Conservation (phyloP, 805 yeast genomes). For the Nakazawaea pomicola region DNA sequence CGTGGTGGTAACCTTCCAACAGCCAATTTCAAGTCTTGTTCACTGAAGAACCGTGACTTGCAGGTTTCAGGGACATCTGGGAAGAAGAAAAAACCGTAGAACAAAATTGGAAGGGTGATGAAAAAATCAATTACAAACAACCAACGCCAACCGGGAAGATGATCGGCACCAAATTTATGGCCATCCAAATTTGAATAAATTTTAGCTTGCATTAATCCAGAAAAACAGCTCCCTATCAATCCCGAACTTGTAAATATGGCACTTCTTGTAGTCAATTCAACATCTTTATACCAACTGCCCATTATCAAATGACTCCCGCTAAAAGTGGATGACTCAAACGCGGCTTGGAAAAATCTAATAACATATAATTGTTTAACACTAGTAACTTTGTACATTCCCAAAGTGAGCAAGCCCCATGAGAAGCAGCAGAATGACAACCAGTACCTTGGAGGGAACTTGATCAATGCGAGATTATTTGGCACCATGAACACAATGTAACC, state of each 20-base stretch:
- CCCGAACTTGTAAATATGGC: slow-evolving; percentile 55
- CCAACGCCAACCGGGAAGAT: slow-evolving; percentile 63
- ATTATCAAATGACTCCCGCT: slow-evolving; percentile 49
- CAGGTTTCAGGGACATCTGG: slow-evolving; percentile 41
- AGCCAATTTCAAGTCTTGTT: slow-evolving; percentile 37
- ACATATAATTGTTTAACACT: slow-evolving; percentile 47
- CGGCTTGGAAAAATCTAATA: slow-evolving; percentile 55
- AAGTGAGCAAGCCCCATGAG: slow-evolving; percentile 52
- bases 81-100: slow-evolving; percentile 42
- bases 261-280: slow-evolving; percentile 43
- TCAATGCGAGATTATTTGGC: slow-evolving; percentile 52
- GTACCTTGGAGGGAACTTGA: slow-evolving; percentile 49
- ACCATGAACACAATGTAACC: slow-evolving; percentile 60
- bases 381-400: slow-evolving; percentile 44
- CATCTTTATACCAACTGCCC: slow-evolving; percentile 48
- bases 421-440: slow-evolving; percentile 46
- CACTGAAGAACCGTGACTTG: slow-evolving; percentile 31
- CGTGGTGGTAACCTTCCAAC: slow-evolving; percentile 36
- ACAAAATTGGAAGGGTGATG: slow-evolving; percentile 46
- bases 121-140: slow-evolving; percentile 57
- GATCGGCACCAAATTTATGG: slow-evolving; percentile 30
- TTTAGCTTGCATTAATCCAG: slow-evolving; percentile 55
- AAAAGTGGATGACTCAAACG: slow-evolving; percentile 56
- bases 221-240: slow-evolving; percentile 47
- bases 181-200: slow-evolving; percentile 36